Evolutionary conservation across 257 asterid species (phyloP).

Genomic region (Salvia hispanica): DNA sequence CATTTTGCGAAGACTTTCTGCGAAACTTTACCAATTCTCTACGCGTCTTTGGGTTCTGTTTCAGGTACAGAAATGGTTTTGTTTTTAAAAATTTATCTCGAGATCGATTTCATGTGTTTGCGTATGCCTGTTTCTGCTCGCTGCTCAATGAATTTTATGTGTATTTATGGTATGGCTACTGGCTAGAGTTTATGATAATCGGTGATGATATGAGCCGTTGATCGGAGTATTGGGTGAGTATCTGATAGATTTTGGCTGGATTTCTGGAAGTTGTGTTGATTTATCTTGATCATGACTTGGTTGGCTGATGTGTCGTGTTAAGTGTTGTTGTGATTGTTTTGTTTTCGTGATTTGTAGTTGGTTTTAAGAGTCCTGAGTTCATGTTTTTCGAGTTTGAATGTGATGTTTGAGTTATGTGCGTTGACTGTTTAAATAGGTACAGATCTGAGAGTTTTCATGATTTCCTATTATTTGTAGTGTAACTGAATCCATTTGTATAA

Average conservation of each 20-base stretch:
- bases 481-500: not conserved
- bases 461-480: slow-evolving; percentile 1
- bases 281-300: not conserved
- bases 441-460: slow-evolving; percentile 32
- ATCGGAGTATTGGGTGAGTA: slow-evolving; percentile 34
- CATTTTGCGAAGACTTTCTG: slow-evolving; percentile 38
- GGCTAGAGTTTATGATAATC: slow-evolving; percentile 21
- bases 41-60: slow-evolving; percentile 40
- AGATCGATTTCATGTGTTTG: slow-evolving; percentile 1
- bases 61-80: slow-evolving; percentile 33
- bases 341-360: not conserved
- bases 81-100: not conserved
- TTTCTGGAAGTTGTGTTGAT: not conserved
- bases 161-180: slow-evolving; percentile 8
- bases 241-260: slow-evolving; percentile 9
- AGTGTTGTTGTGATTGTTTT: not conserved
- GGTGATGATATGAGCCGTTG: slow-evolving; percentile 34
- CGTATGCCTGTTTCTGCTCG: slow-evolving; percentile 7
- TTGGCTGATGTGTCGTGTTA: slow-evolving; percentile 5
- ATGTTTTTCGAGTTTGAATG: slow-evolving; percentile 4
- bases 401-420: slow-evolving; percentile 19
- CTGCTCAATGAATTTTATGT: not conserved
- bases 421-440: slow-evolving; percentile 28
- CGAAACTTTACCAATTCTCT: slow-evolving; percentile 39
- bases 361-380: slow-evolving; percentile 9